Conservation (phyloP, 2,329 filamentous ascomycete species). For the Knoxdaviesia capensis region DNA sequence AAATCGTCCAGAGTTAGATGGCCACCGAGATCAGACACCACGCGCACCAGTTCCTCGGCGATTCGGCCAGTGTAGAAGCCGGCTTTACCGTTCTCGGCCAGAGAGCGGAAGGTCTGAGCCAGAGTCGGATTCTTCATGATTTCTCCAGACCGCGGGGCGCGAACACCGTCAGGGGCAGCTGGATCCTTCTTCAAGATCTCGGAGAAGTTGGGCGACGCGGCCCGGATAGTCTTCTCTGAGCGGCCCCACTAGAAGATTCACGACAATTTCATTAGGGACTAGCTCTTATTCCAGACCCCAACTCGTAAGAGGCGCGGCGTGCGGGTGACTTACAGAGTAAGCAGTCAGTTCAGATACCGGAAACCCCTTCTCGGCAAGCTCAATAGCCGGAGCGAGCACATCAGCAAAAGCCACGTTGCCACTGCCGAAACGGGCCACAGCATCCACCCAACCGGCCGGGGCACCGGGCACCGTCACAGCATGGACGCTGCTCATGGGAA, state of each 20-base stretch:
- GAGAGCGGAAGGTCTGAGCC: slow-evolving; percentile 58
- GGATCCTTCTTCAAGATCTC: slow-evolving; percentile 76
- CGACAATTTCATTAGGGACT: too few relatives aligned
- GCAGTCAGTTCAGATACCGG: slow-evolving; percentile 69
- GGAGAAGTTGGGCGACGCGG: slow-evolving; percentile 64
- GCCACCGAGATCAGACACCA: slow-evolving; percentile 56
- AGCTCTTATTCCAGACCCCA: too few relatives aligned
- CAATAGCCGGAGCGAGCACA: slow-evolving; percentile 65
- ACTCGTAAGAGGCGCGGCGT: too few relatives aligned
- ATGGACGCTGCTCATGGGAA: slow-evolving; percentile 60
- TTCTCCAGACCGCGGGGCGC: slow-evolving; percentile 63
- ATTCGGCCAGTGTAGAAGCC: slow-evolving; percentile 82
- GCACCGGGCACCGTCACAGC: slow-evolving; percentile 79
- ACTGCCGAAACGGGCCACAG: slow-evolving; percentile 73
- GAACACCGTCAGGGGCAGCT: slow-evolving; percentile 43
- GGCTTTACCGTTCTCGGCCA: slow-evolving; percentile 65
- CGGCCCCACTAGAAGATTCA: slow-evolving; percentile 42
- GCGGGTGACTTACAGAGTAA: slow-evolving; percentile 32
- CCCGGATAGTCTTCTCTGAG: slow-evolving; percentile 41
- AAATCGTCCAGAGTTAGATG: slow-evolving; percentile 65
- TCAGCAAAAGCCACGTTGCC: slow-evolving; percentile 60
- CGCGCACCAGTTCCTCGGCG: slow-evolving; percentile 62
- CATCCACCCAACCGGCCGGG: slow-evolving; percentile 83
- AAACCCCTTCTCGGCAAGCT: slow-evolving; percentile 72
- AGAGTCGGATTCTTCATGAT: slow-evolving; percentile 73